Percentiles rank a stretch among this genome's conserved stretches.
These are phyloP conservation scores for Tricholoma bakamatsutake DNA, from an alignment of 768 basidiomycete genomes.

Conservation along the genomic window DNA sequence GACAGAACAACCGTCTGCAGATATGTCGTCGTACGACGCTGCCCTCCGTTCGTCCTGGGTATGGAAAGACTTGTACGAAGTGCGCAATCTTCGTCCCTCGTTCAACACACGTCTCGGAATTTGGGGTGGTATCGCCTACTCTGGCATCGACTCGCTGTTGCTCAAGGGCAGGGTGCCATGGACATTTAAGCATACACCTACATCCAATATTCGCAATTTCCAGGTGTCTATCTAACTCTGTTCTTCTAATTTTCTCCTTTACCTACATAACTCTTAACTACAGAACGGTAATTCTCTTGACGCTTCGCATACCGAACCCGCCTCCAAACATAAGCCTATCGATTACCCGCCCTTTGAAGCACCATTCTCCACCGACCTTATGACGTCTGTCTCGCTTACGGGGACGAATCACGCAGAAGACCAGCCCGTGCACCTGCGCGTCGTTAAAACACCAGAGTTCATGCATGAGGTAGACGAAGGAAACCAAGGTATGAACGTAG, in stretches of 20 bases:
- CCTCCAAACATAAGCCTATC: conserved; percentile 65
- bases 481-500: conserved; percentile 20
- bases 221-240: conserved; percentile 15
- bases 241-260: neutral
- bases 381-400: conserved; percentile 86
- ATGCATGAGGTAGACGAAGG: conserved; percentile 20
- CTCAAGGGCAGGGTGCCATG: conserved; percentile 84
- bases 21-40: conserved; percentile 70
- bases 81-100: conserved; percentile 86
- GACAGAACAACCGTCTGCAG: conserved; percentile 27
- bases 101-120: conserved; percentile 79
- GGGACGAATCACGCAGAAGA: conserved; percentile 98
- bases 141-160: conserved; percentile 82
- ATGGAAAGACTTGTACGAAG: conserved; percentile 78
- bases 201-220: conserved; percentile 24
- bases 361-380: conserved; percentile 86
- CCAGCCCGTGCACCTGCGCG: conserved; percentile 83
- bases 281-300: conserved; percentile 38
- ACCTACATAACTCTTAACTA: neutral
- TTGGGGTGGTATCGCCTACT: conserved; percentile 84
- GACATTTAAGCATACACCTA: conserved; percentile 72
- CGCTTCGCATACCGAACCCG: conserved; percentile 64
- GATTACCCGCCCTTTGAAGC: conserved; percentile 84
- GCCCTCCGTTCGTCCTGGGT: conserved; percentile 78
- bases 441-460: conserved; percentile 36